Evolutionary conservation across 2,329 filamentous ascomycete genomes (phyloP).

Genomic region (Colletotrichum gigasporum): DNA sequence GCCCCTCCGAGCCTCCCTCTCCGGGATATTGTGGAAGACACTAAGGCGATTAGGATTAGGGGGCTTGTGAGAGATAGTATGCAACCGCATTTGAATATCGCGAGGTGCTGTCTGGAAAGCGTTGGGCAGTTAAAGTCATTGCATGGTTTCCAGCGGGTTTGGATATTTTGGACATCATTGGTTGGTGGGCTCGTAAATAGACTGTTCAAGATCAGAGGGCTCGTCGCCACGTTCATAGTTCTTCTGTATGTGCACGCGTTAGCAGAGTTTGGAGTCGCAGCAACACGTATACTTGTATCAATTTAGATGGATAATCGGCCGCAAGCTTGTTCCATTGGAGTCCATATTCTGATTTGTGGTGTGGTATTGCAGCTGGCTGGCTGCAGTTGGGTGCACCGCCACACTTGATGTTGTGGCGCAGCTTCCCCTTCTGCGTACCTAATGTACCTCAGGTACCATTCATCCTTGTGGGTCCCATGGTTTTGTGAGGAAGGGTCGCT

Average conservation of each 20-base stretch:
- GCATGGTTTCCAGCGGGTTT: conserved; percentile 29
- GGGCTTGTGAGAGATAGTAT: neutral
- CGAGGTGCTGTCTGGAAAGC: conserved; percentile 21
- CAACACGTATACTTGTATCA: no score
- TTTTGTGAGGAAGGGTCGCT: no score
- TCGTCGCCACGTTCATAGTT: conserved; percentile 30
- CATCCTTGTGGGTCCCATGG: no score
- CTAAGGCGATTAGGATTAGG: neutral
- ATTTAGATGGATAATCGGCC: no score
- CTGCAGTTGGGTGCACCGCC: neutral
- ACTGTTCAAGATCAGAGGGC: conserved; percentile 30
- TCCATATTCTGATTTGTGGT: neutral
- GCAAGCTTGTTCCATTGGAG: no score
- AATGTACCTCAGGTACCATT: no score
- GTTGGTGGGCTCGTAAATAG: conserved; percentile 27
- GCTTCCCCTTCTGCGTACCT: neutral
- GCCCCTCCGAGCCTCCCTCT: conserved; percentile 51
- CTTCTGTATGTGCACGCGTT: conserved; percentile 14
- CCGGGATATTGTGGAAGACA: conserved; percentile 62
- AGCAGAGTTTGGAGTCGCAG: neutral
- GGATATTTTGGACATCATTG: conserved; percentile 19
- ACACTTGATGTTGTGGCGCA: conserved; percentile 12
- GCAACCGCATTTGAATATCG: neutral
- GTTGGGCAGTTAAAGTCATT: conserved; percentile 26
- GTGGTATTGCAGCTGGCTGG: neutral